These are phyloP conservation scores for Phytopythium boreale DNA, from an alignment of 352 stramenopile species.

Conservation along the genomic window DNA sequence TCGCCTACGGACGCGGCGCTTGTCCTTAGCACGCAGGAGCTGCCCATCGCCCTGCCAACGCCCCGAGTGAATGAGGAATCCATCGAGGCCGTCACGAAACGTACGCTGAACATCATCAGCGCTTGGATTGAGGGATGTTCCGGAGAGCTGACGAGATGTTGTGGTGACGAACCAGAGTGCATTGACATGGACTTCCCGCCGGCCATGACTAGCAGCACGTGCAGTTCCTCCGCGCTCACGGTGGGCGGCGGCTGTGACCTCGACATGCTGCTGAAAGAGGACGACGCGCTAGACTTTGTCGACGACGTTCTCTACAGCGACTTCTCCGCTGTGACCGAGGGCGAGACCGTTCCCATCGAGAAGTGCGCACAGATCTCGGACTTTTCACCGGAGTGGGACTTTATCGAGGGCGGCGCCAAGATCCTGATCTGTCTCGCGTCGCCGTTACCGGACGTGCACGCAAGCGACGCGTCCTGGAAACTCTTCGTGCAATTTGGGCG, in stretches of 20 bases:
- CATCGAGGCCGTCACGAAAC: constrained; percentile 56
- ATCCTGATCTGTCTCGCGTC: constrained; percentile 74
- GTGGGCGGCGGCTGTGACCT: constrained; percentile 3
- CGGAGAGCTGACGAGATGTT: not conserved
- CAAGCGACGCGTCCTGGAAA: constrained; percentile 19
- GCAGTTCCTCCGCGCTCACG: not conserved
- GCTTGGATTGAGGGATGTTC: not conserved
- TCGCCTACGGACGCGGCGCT: not conserved
- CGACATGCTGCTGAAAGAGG: constrained; percentile 24
- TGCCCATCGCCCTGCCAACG: not conserved
- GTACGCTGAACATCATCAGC: constrained; percentile 17
- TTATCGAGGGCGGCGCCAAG: constrained; percentile 69
- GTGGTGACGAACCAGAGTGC: not conserved
- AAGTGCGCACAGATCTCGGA: constrained; percentile 63
- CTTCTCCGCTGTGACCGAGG: constrained; percentile 1
- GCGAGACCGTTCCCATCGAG: constrained; percentile 8
- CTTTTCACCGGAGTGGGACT: constrained; percentile 86
- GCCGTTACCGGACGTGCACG: constrained; percentile 25
- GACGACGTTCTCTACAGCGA: constrained; percentile 35
- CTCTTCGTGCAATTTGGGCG: constrained; percentile 78
- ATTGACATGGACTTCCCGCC: not conserved
- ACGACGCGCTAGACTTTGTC: constrained; percentile 24
- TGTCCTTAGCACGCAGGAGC: not conserved
- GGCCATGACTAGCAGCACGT: not conserved
- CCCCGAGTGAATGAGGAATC: constrained; percentile 17